These are phyloP conservation scores for Alternaria gansuensis DNA, from an alignment of 2,329 filamentous ascomycete genomes.

Conservation along the genomic window DNA sequence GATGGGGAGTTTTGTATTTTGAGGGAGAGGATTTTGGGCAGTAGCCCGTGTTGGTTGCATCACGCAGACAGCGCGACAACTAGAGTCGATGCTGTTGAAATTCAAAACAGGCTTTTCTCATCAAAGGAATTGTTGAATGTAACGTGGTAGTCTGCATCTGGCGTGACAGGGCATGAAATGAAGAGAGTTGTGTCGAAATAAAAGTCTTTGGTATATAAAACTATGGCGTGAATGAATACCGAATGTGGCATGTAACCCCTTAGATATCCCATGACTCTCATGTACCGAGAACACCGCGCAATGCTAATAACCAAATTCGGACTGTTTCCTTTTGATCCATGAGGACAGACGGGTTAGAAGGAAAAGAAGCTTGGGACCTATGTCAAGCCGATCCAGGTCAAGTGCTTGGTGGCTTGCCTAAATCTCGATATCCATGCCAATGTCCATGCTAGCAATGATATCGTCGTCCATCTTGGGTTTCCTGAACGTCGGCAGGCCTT, in stretches of 20 bases:
- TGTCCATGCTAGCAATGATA: constrained; percentile 85
- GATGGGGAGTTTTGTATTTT: neutral
- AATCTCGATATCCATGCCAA: constrained; percentile 92
- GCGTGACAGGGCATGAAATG: neutral
- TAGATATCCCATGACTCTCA: neutral
- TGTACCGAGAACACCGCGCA: constrained; percentile 5
- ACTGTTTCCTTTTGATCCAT: neutral
- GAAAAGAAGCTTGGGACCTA: neutral
- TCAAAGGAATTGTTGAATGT: neutral
- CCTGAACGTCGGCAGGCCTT: constrained; percentile 72
- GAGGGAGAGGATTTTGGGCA: neutral
- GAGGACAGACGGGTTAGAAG: neutral
- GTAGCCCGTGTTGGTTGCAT: neutral
- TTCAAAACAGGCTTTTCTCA: neutral
- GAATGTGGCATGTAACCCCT: neutral
- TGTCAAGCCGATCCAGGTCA: neutral
- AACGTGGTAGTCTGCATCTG: neutral
- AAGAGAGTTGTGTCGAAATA: neutral
- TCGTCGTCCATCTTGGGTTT: constrained; percentile 88
- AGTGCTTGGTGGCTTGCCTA: constrained; percentile 48
- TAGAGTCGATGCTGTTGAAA: neutral
- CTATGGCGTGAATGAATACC: neutral
- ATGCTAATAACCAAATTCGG: constrained; percentile 4
- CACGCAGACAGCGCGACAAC: neutral
- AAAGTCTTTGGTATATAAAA: constrained; percentile 6